These are phyloP conservation scores for Kodamaea laetipori DNA, from an alignment of 805 yeast species.

Conservation along the genomic window DNA sequence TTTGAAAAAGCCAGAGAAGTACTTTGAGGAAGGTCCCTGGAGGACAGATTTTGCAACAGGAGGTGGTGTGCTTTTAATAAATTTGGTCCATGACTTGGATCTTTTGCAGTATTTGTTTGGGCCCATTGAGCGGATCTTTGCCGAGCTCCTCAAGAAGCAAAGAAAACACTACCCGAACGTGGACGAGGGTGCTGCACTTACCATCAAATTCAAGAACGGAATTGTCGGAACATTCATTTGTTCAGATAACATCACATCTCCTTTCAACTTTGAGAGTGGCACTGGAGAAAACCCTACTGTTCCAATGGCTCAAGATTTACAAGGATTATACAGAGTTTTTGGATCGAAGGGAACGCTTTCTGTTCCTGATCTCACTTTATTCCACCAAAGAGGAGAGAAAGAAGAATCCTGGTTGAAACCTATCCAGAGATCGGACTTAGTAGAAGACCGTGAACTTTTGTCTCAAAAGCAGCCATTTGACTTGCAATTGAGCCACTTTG, in stretches of 20 bases:
- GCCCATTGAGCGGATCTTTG: conserved; percentile 40
- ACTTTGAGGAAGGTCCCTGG: conserved; percentile 42
- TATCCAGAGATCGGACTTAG: conserved; percentile 14
- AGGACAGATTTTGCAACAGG: conserved; percentile 36
- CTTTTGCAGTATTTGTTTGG: conserved; percentile 43
- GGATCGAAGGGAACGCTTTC: conserved; percentile 43
- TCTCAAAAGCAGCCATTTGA: conserved; percentile 33
- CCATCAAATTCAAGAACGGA: conserved; percentile 39
- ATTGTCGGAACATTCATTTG: conserved; percentile 45
- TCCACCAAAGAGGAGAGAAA: conserved; percentile 28
- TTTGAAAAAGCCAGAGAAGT: conserved; percentile 35
- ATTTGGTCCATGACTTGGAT: conserved; percentile 45
- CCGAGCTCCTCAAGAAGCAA: conserved; percentile 38
- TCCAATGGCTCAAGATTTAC: conserved; percentile 31
- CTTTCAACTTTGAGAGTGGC: conserved; percentile 43
- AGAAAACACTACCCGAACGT: conserved; percentile 29
- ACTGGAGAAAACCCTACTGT: conserved; percentile 48
- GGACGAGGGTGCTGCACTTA: conserved; percentile 46
- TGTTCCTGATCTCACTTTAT: conserved; percentile 42
- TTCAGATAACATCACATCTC: conserved; percentile 43
- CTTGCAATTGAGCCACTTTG: conserved; percentile 41
- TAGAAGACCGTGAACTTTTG: conserved; percentile 11
- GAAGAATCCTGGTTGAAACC: conserved; percentile 34
- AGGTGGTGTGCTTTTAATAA: conserved; percentile 44
- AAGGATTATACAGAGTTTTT: conserved; percentile 42